Evolutionary conservation across 495 filamentous ascomycete species (phyloP), one percentile per base, ranked within the genome.

Genomic region (Cudoniella acicularis): DNA sequence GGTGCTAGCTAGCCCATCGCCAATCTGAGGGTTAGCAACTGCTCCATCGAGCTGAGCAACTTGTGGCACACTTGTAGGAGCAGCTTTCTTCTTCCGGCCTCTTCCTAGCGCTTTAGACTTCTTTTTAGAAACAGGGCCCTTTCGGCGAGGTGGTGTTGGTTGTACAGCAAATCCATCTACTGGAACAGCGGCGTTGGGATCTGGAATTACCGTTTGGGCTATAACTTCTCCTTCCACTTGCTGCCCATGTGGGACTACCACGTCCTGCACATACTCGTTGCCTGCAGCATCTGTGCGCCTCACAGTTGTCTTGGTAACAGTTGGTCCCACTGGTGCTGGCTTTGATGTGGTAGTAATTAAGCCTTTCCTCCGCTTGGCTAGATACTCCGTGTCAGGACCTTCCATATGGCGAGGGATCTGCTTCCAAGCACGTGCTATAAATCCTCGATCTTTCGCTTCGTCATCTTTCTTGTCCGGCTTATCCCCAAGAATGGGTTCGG

Each of bases 331-430:
- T 4, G 72, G 59, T 40, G 80, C 64, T 13, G 75, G 49, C 17
- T 64, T 56, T 20, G 57, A 18, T 10, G 70, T 72, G 2, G 52
- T 22, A 3, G 62, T 60, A n/a, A 62, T 30, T 18, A 89, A 71
- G n/a, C 89, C 90, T 65, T 90, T 91, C 61, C 91, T 83, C 49
- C 92, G 78, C 72, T 96, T 96, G 0, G 92, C 94, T 20, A 98
- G 75, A 63, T 90, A 94, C 45, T 96, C 91, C 2, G 85, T 73
- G 45, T 90, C 86, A 0, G 87, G 77, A 8, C 81, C 81, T 67
- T 97, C 93, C 26, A 87, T 69, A 69, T 90, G 87, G 42, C 88
- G 84, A 0, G 93, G 83, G 25, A 95, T 75, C 51, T 85, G 82
- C 54, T 87, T 83, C 91, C 92, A 98, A 62, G 86, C 83, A 71